A percentile compares a stretch with the other conserved stretches of the same genome.
phyloP scores from a whole-genome alignment of 148 eudicot genomes.

The Chenopodium quinoa region DNA sequence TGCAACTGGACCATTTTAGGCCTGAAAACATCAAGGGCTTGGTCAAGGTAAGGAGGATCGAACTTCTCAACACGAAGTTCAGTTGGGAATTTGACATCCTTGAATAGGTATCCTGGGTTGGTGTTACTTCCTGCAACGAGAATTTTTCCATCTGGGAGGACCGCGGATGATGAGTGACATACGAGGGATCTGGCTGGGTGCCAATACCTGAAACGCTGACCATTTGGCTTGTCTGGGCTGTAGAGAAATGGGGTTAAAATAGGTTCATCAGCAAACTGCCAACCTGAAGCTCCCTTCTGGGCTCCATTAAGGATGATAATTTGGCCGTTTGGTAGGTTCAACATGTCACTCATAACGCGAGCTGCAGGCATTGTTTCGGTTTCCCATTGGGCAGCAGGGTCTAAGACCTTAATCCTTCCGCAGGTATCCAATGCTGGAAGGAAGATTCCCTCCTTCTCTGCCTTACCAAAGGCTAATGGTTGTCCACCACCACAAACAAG shows the following conservation, averaged over 20 bases:
- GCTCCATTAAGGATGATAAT: conserved; percentile 70
- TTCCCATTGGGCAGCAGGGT: conserved; percentile 46
- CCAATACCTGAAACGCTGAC: conserved; percentile 44
- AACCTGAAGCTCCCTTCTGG: conserved; percentile 57
- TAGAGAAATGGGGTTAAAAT: conserved; percentile 56
- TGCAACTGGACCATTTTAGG: conserved; percentile 11
- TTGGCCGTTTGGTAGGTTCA: conserved; percentile 64
- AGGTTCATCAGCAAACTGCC: conserved; percentile 52
- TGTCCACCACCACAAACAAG: conserved; percentile 67
- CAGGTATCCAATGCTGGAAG: conserved; percentile 56
- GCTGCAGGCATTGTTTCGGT: conserved; percentile 68
- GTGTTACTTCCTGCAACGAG: conserved; percentile 83
- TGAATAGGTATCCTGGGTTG: conserved; percentile 36
- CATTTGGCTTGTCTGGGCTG: conserved; percentile 34
- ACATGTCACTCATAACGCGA: conserved; percentile 78
- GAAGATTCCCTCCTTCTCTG: conserved; percentile 27
- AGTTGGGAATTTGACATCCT: conserved; percentile 38
- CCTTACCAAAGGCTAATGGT: conserved; percentile 27
- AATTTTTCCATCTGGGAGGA: conserved; percentile 50
- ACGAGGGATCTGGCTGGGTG: conserved; percentile 43
- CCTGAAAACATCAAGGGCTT: conserved; percentile 17
- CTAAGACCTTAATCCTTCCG: conserved; percentile 40
- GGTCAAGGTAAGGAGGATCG: conserved; percentile 67
- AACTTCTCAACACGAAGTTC: conserved; percentile 74
- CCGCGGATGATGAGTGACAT: conserved; percentile 65